Percentiles rank a stretch among this genome's conserved stretches.
Evolutionary conservation across 2,329 filamentous ascomycete genomes (phyloP).

Genomic region (Diaporthe eres): DNA sequence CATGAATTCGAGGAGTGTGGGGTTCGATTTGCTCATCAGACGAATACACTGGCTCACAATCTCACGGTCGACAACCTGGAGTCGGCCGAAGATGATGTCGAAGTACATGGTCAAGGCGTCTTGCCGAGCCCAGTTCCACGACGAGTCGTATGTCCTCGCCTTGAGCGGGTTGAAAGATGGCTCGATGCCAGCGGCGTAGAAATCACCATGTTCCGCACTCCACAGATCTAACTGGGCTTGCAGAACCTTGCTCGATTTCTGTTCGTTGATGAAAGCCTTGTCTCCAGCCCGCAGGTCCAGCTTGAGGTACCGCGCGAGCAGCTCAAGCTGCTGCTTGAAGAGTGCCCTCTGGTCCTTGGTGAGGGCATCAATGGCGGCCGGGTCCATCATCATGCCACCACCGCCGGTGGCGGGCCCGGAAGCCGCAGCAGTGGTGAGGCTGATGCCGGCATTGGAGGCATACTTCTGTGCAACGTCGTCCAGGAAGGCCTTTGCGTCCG

Average conservation of each 20-base stretch:
- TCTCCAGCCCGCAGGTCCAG: conserved; percentile 97
- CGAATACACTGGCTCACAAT: conserved; percentile 99
- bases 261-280: conserved; percentile 88
- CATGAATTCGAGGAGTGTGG: conserved; percentile 97
- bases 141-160: conserved; percentile 96
- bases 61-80: conserved; percentile 94
- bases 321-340: conserved; percentile 98
- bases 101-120: conserved; percentile 99
- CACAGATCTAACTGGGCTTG: conserved; percentile 96
- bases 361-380: conserved; percentile 93
- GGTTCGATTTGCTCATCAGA: conserved; percentile 99
- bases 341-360: conserved; percentile 96
- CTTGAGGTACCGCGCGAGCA: conserved; percentile 95
- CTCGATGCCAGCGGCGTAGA: conserved; percentile 95
- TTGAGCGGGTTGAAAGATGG: conserved; percentile 95
- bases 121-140: conserved; percentile 99
- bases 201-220: conserved; percentile 95
- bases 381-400: conserved; percentile 99
- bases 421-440: conserved; percentile 80
- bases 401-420: conserved; percentile 79
- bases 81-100: conserved; percentile 96
- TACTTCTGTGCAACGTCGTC: conserved; percentile 93
- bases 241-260: conserved; percentile 88
- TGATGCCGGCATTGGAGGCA: conserved; percentile 86
- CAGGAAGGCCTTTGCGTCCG: conserved; percentile 92